These are phyloP conservation scores for Rehmannia glutinosa DNA, from an alignment of 257 asterid species.

Conservation along the genomic window DNA sequence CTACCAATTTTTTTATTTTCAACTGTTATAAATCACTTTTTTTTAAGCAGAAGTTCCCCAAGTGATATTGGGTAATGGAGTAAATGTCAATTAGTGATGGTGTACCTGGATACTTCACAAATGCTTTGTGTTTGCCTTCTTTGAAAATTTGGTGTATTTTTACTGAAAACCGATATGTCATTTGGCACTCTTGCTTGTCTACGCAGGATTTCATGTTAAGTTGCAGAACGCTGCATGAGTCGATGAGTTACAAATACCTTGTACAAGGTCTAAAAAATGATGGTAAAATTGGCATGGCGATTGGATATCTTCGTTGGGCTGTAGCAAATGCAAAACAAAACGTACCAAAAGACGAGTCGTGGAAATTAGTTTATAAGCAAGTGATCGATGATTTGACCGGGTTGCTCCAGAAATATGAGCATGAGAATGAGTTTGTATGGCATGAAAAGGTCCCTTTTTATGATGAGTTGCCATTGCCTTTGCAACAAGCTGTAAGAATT, in stretches of 20 bases:
- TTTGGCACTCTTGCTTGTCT: background rate
- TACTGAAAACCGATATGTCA: too few species aligned
- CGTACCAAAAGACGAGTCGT: conserved; percentile 46
- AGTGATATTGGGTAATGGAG: too few species aligned
- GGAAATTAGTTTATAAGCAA: conserved; percentile 36
- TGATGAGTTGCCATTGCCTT: conserved; percentile 40
- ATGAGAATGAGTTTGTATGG: conserved; percentile 63
- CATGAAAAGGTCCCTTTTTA: conserved; percentile 35
- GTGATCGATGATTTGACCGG: conserved; percentile 29
- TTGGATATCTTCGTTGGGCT: conserved; percentile 49
- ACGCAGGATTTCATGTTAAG: conserved; percentile 49
- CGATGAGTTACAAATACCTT: conserved; percentile 44
- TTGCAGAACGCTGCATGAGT: conserved; percentile 43
- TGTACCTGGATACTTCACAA: too few species aligned
- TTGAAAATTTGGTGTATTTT: too few species aligned
- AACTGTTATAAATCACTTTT: too few species aligned
- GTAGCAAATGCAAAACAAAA: conserved; percentile 29
- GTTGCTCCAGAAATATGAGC: conserved; percentile 46
- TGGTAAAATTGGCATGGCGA: conserved; percentile 43
- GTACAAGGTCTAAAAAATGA: conserved; percentile 40
- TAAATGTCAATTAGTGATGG: too few species aligned
- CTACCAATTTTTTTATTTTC: too few species aligned
- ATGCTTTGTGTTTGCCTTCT: too few species aligned
- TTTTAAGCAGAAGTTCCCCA: too few species aligned
- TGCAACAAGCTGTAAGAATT: conserved; percentile 38